Evolutionary conservation across 305 asterid genomes (phyloP).

Genomic region (Fraxinus latifolia): DNA sequence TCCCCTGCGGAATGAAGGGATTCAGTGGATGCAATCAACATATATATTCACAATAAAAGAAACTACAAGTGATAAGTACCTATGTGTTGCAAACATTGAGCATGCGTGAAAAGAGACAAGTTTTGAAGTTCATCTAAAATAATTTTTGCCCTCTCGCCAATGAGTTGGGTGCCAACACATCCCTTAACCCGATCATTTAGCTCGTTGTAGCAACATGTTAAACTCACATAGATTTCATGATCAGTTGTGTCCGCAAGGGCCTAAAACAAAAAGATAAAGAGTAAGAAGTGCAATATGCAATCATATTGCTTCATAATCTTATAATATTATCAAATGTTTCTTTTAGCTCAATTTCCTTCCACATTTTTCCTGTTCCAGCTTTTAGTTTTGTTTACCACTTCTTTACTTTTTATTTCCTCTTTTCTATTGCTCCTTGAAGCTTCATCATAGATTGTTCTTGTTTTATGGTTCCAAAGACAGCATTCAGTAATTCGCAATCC

Average conservation of each 20-base stretch:
- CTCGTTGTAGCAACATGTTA: conserved; percentile 77
- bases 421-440: background rate
- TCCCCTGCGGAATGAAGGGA: conserved; percentile 54
- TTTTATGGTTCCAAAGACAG: background rate
- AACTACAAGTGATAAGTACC: conserved; percentile 41
- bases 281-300: conserved; percentile 1
- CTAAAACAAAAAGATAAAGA: conserved; percentile 34
- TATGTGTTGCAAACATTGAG: conserved; percentile 79
- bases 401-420: background rate
- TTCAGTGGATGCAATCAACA: conserved; percentile 24
- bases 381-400: background rate
- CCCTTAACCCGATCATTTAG: conserved; percentile 70
- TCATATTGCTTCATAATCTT: background rate
- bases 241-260: conserved; percentile 78
- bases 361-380: background rate
- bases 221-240: conserved; percentile 73
- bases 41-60: conserved; percentile 4
- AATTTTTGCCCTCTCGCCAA: conserved; percentile 88
- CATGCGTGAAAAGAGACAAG: conserved; percentile 62
- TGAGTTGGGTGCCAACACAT: conserved; percentile 85
- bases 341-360: conserved; percentile 6
- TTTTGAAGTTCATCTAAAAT: conserved; percentile 77
- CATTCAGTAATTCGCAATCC: background rate
- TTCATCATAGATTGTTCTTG: background rate
- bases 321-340: background rate